Evolutionary conservation across 2,329 filamentous ascomycete species (phyloP).

Genomic region (Thielaviopsis euricoi): DNA sequence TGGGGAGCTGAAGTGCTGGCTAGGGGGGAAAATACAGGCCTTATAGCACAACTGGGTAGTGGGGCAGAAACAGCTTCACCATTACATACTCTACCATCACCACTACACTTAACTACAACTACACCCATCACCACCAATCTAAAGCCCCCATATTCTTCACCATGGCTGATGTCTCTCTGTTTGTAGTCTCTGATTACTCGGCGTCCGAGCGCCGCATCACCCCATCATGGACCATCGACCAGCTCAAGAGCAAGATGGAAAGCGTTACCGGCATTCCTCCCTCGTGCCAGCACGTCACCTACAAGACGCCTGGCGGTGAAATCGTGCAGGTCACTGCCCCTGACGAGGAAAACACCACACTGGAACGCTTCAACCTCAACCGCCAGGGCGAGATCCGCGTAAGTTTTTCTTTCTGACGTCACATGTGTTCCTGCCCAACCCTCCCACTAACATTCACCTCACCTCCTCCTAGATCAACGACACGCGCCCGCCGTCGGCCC

Average conservation of each 20-base stretch:
- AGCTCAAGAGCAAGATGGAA: conserved; percentile 77
- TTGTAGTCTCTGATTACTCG: conserved; percentile 58
- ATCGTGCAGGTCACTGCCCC: conserved; percentile 48
- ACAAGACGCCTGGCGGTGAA: conserved; percentile 44
- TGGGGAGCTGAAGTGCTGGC: not conserved
- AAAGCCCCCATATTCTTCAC: conserved; percentile 8
- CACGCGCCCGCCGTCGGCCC: conserved; percentile 56
- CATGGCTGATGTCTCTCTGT: conserved; percentile 60
- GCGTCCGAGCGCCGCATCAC: conserved; percentile 81
- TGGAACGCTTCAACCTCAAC: conserved; percentile 49
- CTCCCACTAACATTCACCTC: not conserved
- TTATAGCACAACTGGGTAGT: too few species aligned
- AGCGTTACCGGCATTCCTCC: conserved; percentile 85
- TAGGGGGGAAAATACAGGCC: too few species aligned
- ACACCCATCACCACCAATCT: too few species aligned
- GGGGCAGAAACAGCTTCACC: too few species aligned
- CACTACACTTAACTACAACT: too few species aligned
- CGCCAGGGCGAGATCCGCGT: conserved; percentile 69
- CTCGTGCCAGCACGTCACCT: conserved; percentile 54
- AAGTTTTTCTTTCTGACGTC: conserved; percentile 26
- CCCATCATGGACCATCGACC: conserved; percentile 75
- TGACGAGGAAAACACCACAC: conserved; percentile 54
- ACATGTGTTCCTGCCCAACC: not conserved
- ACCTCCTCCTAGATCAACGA: conserved; percentile 49
- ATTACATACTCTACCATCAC: too few species aligned